phyloP scores from a whole-genome alignment of 371 early-diverging fungal species.

The Syncephalastrum racemosum region DNA sequence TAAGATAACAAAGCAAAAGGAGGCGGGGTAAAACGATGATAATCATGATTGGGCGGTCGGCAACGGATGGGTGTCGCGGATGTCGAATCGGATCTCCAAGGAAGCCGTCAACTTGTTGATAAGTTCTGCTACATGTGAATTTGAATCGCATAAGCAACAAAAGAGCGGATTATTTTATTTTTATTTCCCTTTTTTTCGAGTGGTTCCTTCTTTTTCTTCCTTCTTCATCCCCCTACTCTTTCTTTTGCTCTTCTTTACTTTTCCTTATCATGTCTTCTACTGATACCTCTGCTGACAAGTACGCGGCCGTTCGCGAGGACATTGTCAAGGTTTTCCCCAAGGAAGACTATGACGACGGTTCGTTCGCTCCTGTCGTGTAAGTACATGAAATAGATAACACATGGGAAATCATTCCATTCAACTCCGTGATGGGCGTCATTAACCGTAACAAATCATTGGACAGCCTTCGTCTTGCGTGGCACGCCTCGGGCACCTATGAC shows the following conservation, averaged over 20 bases:
- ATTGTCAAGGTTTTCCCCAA: slow-evolving; percentile 61
- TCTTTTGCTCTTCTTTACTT: slow-evolving; percentile 3
- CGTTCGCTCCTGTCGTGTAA: slow-evolving; percentile 76
- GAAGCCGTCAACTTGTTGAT: background rate
- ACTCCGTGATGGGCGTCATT: background rate
- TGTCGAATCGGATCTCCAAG: slow-evolving; percentile 11
- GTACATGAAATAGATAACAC: slow-evolving; percentile 2
- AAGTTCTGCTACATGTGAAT: slow-evolving; percentile 17
- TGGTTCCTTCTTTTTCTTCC: slow-evolving; percentile 14
- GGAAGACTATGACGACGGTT: slow-evolving; percentile 81
- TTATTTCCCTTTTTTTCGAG: slow-evolving; percentile 9
- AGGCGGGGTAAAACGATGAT: too few species aligned
- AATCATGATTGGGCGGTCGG: too few species aligned
- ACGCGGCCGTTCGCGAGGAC: slow-evolving; percentile 52
- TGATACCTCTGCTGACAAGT: slow-evolving; percentile 47
- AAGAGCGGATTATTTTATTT: slow-evolving; percentile 7
- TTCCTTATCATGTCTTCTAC: slow-evolving; percentile 38
- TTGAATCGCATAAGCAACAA: slow-evolving; percentile 21
- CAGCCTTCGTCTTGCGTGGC: slow-evolving; percentile 83
- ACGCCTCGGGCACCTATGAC: slow-evolving; percentile 83
- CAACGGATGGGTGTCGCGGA: slow-evolving; percentile 10
- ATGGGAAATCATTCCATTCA: background rate
- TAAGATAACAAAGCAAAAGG: too few species aligned
- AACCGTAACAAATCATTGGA: slow-evolving; percentile 1
- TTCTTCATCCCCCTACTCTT: slow-evolving; percentile 28